Conservation (phyloP, 2,329 filamentous ascomycete species). For the Byssochlamys sp. region DNA sequence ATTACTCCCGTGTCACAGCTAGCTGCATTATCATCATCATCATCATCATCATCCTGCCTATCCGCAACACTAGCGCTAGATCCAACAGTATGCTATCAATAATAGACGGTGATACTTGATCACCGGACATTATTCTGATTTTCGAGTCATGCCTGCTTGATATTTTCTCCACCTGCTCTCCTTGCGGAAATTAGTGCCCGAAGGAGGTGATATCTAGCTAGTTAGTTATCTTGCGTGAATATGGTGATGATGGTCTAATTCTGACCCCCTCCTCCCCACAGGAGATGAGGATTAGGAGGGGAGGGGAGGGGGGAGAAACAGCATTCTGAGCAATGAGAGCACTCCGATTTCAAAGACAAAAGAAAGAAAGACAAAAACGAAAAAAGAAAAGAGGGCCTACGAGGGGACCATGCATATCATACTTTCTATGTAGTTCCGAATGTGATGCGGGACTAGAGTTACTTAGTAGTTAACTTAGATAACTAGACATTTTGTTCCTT, state of each 20-base stretch:
- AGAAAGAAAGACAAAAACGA: too few species aligned
- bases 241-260: background rate
- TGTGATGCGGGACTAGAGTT: background rate
- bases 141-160: background rate
- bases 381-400: too few species aligned
- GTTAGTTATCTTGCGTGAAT: background rate
- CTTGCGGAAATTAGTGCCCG: background rate
- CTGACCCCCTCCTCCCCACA: too few species aligned
- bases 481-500: background rate
- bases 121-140: background rate
- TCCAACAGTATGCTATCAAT: background rate
- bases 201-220: background rate
- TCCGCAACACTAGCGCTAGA: background rate
- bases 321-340: background rate
- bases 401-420: background rate
- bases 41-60: background rate
- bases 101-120: background rate
- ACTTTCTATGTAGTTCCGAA: background rate
- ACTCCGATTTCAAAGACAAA: background rate
- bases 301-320: background rate
- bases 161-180: background rate
- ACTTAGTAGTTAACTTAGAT: background rate
- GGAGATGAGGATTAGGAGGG: too few species aligned
- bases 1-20: background rate
- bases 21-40: background rate